phyloP scores from a whole-genome alignment of 257 asterid genomes.

The Ocimum tenuiflorum region DNA sequence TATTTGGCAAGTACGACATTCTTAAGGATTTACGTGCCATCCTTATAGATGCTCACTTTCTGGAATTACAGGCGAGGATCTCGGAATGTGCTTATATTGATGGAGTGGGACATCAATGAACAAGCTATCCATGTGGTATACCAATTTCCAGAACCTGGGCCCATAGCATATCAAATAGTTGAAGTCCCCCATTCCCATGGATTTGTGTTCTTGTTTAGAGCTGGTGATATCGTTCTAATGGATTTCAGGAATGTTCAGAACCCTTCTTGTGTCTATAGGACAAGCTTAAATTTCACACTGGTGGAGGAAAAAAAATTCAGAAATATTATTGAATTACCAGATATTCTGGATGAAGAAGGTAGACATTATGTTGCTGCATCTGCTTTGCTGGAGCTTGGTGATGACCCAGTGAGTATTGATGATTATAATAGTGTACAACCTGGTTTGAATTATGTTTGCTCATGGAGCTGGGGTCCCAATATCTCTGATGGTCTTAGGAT shows the following conservation, averaged over 20 bases:
- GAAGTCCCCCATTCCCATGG: slow-evolving; percentile 89
- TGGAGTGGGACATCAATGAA: slow-evolving; percentile 71
- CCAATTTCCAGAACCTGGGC: slow-evolving; percentile 80
- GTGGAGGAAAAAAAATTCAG: slow-evolving; percentile 57
- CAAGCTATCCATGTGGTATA: slow-evolving; percentile 51
- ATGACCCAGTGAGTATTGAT: slow-evolving; percentile 87
- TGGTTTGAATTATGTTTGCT: slow-evolving; percentile 66
- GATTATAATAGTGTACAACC: slow-evolving; percentile 48
- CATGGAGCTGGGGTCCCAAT: slow-evolving; percentile 97
- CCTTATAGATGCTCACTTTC: not conserved
- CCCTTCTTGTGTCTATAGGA: slow-evolving; percentile 59
- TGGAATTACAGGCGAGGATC: slow-evolving; percentile 63
- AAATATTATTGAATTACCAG: slow-evolving; percentile 53
- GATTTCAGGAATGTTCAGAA: slow-evolving; percentile 64
- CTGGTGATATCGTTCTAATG: slow-evolving; percentile 82
- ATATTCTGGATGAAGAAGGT: slow-evolving; percentile 88
- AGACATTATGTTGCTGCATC: slow-evolving; percentile 87
- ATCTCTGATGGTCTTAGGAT: slow-evolving; percentile 44
- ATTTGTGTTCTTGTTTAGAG: slow-evolving; percentile 75
- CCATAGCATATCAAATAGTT: slow-evolving; percentile 71
- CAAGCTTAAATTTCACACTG: slow-evolving; percentile 59
- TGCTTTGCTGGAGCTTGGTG: slow-evolving; percentile 92
- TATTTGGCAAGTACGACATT: not conserved
- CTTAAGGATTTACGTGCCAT: slow-evolving; percentile 3
- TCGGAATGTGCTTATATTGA: slow-evolving; percentile 68